These are phyloP conservation scores for Zelonia costaricensis DNA, from an alignment of 208 protist genomes.

Conservation along the genomic window DNA sequence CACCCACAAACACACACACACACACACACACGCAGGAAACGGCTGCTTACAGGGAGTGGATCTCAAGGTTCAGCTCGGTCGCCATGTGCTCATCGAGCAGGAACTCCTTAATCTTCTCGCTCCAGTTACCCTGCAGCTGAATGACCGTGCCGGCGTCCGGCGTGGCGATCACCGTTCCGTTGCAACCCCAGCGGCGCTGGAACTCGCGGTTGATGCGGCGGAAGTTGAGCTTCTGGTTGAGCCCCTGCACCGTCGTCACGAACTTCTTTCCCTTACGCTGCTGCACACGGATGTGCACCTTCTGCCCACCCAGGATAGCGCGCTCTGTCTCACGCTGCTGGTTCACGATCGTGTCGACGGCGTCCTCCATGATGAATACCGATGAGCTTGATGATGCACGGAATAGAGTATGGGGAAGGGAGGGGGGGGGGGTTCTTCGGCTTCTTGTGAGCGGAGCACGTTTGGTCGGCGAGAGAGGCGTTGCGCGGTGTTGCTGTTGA, in stretches of 20 bases:
- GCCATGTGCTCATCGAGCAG: slow-evolving; percentile 93
- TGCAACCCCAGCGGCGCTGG: slow-evolving; percentile 93
- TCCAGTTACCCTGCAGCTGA: slow-evolving; percentile 97
- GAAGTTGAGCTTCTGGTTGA: slow-evolving; percentile 93
- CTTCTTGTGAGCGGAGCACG: too few species aligned
- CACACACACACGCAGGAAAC: neutral
- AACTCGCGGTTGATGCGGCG: slow-evolving; percentile 92
- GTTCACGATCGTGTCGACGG: slow-evolving; percentile 40
- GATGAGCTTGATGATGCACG: too few species aligned
- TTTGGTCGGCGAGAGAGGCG: too few species aligned
- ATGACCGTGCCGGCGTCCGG: slow-evolving; percentile 91
- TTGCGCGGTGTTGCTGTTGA: too few species aligned
- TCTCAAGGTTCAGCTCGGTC: slow-evolving; percentile 87
- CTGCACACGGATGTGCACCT: slow-evolving; percentile 97
- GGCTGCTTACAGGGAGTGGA: slow-evolving; percentile 96
- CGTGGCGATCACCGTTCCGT: slow-evolving; percentile 93
- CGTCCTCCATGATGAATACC: slow-evolving; percentile 35
- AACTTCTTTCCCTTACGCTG: slow-evolving; percentile 96
- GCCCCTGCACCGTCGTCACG: slow-evolving; percentile 96
- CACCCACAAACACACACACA: slow-evolving; percentile 2
- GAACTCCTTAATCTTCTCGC: slow-evolving; percentile 92
- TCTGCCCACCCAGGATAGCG: slow-evolving; percentile 57
- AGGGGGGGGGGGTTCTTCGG: too few species aligned
- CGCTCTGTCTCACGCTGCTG: slow-evolving; percentile 68
- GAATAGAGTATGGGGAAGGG: too few species aligned